These are phyloP conservation scores for Penicillium longicatenatum DNA, from an alignment of 495 filamentous ascomycete species.

Conservation along the genomic window DNA sequence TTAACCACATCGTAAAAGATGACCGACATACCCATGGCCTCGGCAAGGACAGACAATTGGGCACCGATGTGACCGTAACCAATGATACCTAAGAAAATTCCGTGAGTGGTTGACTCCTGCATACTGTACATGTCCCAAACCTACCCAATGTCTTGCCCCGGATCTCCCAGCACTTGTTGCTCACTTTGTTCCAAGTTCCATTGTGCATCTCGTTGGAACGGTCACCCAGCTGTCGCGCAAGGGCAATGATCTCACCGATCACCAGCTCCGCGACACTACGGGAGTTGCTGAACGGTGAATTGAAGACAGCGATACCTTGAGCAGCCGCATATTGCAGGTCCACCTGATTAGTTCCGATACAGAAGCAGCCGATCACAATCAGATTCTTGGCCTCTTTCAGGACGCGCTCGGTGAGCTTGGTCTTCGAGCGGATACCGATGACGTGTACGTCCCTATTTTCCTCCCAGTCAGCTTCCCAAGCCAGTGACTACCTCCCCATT, in stretches of 20 bases:
- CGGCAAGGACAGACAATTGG: slow-evolving; percentile 92
- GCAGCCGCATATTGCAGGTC: slow-evolving; percentile 88
- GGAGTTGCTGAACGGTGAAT: slow-evolving; percentile 97
- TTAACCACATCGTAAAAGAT: slow-evolving; percentile 94
- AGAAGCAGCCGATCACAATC: slow-evolving; percentile 97
- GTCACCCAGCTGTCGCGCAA: slow-evolving; percentile 91
- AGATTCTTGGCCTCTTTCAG: slow-evolving; percentile 89
- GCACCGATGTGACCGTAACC: slow-evolving; percentile 98
- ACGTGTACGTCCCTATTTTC: slow-evolving; percentile 82
- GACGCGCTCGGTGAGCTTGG: slow-evolving; percentile 84
- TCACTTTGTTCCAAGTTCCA: slow-evolving; percentile 98
- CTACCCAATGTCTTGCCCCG: slow-evolving; percentile 92
- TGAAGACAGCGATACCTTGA: slow-evolving; percentile 97
- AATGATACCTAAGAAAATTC: slow-evolving; percentile 66
- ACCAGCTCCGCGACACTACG: slow-evolving; percentile 95
- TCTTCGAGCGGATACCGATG: slow-evolving; percentile 98
- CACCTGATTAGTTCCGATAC: slow-evolving; percentile 98
- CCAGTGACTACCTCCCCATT: neutral
- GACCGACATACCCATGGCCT: slow-evolving; percentile 96
- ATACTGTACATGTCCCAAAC: slow-evolving; percentile 8
- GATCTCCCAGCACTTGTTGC: slow-evolving; percentile 95
- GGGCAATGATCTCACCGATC: slow-evolving; percentile 87
- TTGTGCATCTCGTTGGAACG: slow-evolving; percentile 92
- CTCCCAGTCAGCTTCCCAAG: slow-evolving; percentile 8
- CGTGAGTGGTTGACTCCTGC: slow-evolving; percentile 5